Conservation (phyloP, 1,284 basidiomycete species). For the Ceratobasidium sp. region DNA sequence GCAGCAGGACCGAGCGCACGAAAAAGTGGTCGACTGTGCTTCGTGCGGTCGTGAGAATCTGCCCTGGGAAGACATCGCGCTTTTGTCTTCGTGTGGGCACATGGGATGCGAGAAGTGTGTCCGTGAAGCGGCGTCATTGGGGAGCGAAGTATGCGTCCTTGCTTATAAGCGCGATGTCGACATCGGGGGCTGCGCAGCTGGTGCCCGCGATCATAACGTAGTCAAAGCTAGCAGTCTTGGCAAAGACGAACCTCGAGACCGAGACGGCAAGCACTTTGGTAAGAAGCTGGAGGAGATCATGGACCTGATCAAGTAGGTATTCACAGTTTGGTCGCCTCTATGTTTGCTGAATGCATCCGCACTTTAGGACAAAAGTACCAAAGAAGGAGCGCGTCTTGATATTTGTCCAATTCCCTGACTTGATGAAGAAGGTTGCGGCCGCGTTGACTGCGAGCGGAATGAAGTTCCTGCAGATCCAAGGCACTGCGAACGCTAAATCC, state of each 20-base stretch:
- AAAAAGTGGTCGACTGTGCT: conserved; percentile 66
- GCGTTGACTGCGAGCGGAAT: conserved; percentile 78
- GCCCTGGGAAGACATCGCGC: conserved; percentile 75
- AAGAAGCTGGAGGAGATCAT: conserved; percentile 88
- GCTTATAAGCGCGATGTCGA: conserved; percentile 54
- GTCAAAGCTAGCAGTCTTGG: conserved; percentile 84
- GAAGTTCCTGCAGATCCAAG: conserved; percentile 81
- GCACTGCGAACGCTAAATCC: conserved; percentile 77
- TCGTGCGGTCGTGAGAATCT: conserved; percentile 63
- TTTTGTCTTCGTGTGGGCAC: conserved; percentile 91
- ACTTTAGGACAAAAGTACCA: conserved; percentile 68
- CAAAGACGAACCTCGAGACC: conserved; percentile 77
- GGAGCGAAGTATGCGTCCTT: conserved; percentile 77
- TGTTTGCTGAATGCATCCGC: not conserved
- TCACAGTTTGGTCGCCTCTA: not conserved
- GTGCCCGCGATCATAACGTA: conserved; percentile 77
- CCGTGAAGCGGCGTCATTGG: conserved; percentile 63
- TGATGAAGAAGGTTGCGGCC: conserved; percentile 88
- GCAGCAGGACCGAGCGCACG: conserved; percentile 67
- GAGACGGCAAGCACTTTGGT: conserved; percentile 81
- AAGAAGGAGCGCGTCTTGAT: conserved; percentile 83
- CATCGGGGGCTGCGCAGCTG: conserved; percentile 72
- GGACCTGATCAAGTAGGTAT: conserved; percentile 75
- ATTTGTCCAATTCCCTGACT: conserved; percentile 93
- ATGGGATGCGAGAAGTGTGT: conserved; percentile 82